Evolutionary conservation across 1,284 basidiomycete genomes (phyloP).

Genomic region (Fomitopsis betulina): DNA sequence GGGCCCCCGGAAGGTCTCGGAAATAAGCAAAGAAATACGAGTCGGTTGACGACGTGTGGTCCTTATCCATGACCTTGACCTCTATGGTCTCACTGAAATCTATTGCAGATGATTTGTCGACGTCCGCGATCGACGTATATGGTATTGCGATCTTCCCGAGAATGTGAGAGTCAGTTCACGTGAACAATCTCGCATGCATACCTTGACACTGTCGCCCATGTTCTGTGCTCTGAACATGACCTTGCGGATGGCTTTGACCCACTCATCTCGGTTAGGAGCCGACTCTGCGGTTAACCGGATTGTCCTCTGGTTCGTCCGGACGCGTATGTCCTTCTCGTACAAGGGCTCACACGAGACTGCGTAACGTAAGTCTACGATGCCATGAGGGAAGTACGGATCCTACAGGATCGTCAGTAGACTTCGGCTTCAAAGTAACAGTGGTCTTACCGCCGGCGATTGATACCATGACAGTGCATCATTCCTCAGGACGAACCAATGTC

Average conservation of each 20-base stretch:
- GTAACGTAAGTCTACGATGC: conserved; percentile 91
- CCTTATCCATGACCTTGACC: conserved; percentile 84
- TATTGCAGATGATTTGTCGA: conserved; percentile 83
- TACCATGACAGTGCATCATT: conserved; percentile 95
- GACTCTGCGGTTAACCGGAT: conserved; percentile 78
- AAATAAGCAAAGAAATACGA: conserved; percentile 96
- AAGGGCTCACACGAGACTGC: conserved; percentile 81
- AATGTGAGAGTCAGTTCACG: not conserved
- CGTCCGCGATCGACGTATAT: conserved; percentile 83
- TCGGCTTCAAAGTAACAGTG: not conserved
- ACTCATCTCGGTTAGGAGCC: conserved; percentile 78
- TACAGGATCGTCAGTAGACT: conserved; percentile 24
- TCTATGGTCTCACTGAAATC: conserved; percentile 95
- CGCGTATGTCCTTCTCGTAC: conserved; percentile 69
- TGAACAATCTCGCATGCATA: conserved; percentile 22
- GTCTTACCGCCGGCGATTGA: conserved; percentile 78
- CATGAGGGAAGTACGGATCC: conserved; percentile 97
- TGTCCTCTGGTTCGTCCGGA: conserved; percentile 77
- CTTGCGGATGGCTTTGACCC: conserved; percentile 90
- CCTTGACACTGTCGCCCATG: conserved; percentile 92
- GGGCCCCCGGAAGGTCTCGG: conserved; percentile 68
- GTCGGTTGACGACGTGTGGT: conserved; percentile 74
- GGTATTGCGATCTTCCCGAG: conserved; percentile 82
- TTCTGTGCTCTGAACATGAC: conserved; percentile 95
- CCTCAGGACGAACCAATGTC: conserved; percentile 92